These are phyloP conservation scores for Clonostachys rosea DNA, from an alignment of 2,329 filamentous ascomycete genomes.

Conservation along the genomic window DNA sequence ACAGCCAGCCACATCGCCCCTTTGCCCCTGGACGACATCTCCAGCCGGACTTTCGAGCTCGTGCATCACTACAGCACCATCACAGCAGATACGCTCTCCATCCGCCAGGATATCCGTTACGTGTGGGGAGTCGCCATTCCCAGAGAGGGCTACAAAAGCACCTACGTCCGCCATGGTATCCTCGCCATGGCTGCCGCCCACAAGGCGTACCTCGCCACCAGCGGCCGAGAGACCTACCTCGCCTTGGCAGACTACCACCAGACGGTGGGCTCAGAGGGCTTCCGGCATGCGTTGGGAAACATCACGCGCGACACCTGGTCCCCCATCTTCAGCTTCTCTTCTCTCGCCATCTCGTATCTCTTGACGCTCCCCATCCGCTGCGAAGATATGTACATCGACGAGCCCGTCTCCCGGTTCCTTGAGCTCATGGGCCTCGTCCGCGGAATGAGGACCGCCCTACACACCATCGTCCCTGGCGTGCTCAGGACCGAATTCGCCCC, in stretches of 20 bases:
- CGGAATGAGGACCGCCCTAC: too few relatives aligned
- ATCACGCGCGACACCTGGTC: not conserved
- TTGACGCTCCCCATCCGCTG: too few relatives aligned
- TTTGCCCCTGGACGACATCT: slow-evolving; percentile 12
- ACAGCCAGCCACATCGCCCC: slow-evolving; percentile 9
- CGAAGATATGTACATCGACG: too few relatives aligned
- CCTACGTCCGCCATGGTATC: slow-evolving; percentile 21
- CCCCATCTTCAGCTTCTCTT: not conserved
- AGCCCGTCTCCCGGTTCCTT: too few relatives aligned
- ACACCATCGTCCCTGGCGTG: too few relatives aligned
- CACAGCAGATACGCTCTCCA: slow-evolving; percentile 13
- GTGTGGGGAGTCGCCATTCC: slow-evolving; percentile 18
- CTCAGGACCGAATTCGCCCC: too few relatives aligned
- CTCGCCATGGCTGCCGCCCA: slow-evolving; percentile 18
- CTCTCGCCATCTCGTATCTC: too few relatives aligned
- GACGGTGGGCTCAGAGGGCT: slow-evolving; percentile 18
- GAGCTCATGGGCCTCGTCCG: too few relatives aligned
- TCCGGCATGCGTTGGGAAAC: slow-evolving; percentile 7
- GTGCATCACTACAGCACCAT: slow-evolving; percentile 21
- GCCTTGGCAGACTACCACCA: slow-evolving; percentile 19
- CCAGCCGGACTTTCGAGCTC: slow-evolving; percentile 15
- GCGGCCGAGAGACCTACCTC: slow-evolving; percentile 12
- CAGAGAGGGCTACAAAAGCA: slow-evolving; percentile 14
- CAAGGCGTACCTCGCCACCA: slow-evolving; percentile 16
- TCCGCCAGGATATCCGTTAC: slow-evolving; percentile 12